Conservation (phyloP, 2,329 filamentous ascomycete genomes). For the Botryotinia convoluta region DNA sequence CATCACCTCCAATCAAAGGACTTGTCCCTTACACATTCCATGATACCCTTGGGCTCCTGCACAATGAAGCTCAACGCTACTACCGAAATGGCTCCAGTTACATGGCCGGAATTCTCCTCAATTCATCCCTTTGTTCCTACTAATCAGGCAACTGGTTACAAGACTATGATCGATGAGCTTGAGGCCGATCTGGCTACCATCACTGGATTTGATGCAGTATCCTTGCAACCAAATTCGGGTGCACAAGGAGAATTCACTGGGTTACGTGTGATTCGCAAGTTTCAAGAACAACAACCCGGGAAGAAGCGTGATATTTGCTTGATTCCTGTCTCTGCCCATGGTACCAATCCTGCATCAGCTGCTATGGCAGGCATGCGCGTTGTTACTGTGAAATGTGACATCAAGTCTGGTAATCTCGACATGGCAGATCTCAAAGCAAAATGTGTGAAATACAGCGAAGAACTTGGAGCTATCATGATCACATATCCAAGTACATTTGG, state of each 20-base stretch:
- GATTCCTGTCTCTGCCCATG: slow-evolving; percentile 92
- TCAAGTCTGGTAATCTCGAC: slow-evolving; percentile 83
- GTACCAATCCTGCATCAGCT: slow-evolving; percentile 92
- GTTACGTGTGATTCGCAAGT: slow-evolving; percentile 82
- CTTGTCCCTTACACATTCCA: slow-evolving; percentile 88
- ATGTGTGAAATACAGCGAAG: slow-evolving; percentile 80
- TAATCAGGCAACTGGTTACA: slow-evolving; percentile 65
- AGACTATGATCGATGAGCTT: slow-evolving; percentile 67
- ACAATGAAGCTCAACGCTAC: slow-evolving; percentile 98
- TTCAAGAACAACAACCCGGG: slow-evolving; percentile 64
- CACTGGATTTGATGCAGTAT: slow-evolving; percentile 86
- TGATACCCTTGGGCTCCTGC: slow-evolving; percentile 96
- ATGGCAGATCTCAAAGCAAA: slow-evolving; percentile 81
- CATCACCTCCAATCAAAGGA: slow-evolving; percentile 92
- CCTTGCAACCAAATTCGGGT: slow-evolving; percentile 91
- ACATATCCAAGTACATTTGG: slow-evolving; percentile 95
- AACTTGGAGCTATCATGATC: slow-evolving; percentile 92
- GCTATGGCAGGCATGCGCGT: slow-evolving; percentile 96
- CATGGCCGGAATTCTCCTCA: slow-evolving; percentile 70
- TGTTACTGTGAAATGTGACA: slow-evolving; percentile 87
- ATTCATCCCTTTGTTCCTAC: slow-evolving; percentile 77
- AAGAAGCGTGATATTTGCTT: slow-evolving; percentile 85
- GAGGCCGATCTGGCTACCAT: slow-evolving; percentile 74
- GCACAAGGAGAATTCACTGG: slow-evolving; percentile 95
- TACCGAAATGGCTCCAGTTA: slow-evolving; percentile 86